These are phyloP conservation scores for Friedmanniomyces simplex DNA, from an alignment of 495 filamentous ascomycete genomes.

Conservation along the genomic window DNA sequence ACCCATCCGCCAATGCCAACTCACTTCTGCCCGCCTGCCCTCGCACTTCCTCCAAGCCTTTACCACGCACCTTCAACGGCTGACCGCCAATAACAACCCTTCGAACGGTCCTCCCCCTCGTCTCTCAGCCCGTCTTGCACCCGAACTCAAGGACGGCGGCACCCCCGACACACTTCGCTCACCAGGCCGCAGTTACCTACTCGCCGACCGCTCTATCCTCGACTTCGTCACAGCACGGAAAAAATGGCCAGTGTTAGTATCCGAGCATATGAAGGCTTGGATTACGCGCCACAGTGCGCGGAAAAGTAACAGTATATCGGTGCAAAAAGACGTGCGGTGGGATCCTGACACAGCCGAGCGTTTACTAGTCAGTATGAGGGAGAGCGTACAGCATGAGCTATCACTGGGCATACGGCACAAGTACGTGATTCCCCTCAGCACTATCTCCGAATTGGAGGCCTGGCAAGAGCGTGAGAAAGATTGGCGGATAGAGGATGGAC, in stretches of 20 bases:
- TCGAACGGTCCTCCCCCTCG: background rate
- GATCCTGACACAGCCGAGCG: constrained; percentile 4
- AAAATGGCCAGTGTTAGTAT: constrained; percentile 21
- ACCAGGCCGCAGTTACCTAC: background rate
- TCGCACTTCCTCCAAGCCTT: constrained; percentile 54
- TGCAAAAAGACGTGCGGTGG: background rate
- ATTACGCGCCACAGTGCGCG: background rate
- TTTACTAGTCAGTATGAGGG: background rate
- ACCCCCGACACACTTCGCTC: background rate
- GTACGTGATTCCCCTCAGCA: background rate
- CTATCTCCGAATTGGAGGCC: background rate
- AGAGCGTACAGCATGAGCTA: background rate
- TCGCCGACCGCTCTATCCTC: constrained; percentile 3
- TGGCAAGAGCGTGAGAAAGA: background rate
- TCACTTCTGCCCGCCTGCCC: constrained; percentile 50
- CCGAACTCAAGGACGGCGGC: background rate
- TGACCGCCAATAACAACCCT: background rate
- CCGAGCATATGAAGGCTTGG: constrained; percentile 34
- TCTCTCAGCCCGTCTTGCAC: background rate
- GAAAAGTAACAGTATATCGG: background rate
- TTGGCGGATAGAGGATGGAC: background rate
- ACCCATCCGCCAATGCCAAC: constrained; percentile 48
- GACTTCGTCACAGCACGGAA: constrained; percentile 1
- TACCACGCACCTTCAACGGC: constrained; percentile 38
- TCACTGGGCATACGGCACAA: background rate